These are phyloP conservation scores for Dioszegia crocea DNA, from an alignment of 768 basidiomycete species.

Conservation along the genomic window DNA sequence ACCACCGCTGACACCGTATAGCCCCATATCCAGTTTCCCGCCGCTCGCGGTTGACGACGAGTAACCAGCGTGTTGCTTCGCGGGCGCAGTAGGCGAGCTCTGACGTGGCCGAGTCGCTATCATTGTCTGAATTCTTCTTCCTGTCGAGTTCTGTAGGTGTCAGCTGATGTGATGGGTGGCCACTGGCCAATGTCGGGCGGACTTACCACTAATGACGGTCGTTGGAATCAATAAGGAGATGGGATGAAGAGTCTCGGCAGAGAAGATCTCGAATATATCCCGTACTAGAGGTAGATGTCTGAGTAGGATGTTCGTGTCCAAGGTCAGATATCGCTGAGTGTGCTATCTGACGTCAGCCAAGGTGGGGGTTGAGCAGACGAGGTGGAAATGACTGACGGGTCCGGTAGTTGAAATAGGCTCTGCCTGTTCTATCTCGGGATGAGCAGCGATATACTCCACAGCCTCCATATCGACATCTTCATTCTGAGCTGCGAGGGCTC, in stretches of 20 bases:
- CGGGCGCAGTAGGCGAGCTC: background rate
- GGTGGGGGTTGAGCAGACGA: no score
- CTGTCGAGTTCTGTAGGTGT: background rate
- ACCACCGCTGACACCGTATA: constrained; percentile 29
- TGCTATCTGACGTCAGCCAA: background rate
- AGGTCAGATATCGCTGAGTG: constrained; percentile 15
- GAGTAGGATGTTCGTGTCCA: constrained; percentile 41
- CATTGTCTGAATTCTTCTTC: background rate
- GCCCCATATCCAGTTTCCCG: constrained; percentile 14
- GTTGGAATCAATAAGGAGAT: constrained; percentile 25
- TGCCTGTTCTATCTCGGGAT: background rate
- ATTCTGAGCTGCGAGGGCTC: background rate
- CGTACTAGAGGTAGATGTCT: constrained; percentile 19
- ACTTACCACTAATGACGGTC: constrained; percentile 35
- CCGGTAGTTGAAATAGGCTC: background rate
- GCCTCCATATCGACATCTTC: constrained; percentile 22
- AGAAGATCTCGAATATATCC: constrained; percentile 11
- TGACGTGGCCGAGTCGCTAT: no score
- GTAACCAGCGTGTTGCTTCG: constrained; percentile 17
- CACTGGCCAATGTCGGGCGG: no score
- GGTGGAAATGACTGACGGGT: background rate
- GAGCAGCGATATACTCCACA: background rate
- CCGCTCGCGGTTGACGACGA: constrained; percentile 9
- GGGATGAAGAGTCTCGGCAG: background rate
- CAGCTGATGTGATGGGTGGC: background rate